phyloP scores from a whole-genome alignment of 805 yeast species.

The Metschnikowia kunwiensis region DNA sequence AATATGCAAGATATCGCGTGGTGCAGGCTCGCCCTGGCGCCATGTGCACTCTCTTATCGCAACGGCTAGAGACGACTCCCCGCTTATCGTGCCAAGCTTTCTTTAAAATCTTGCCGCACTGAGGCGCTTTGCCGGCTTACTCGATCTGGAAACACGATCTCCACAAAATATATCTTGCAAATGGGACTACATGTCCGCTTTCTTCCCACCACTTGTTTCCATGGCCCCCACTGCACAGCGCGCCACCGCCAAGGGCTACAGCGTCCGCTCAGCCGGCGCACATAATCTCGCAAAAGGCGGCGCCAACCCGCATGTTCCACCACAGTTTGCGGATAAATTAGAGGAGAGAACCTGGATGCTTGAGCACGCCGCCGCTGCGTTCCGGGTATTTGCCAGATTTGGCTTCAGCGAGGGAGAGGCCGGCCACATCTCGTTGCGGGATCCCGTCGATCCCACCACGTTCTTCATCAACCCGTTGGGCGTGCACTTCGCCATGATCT shows the following conservation, averaged over 20 bases:
- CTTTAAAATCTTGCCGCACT: too few relatives aligned
- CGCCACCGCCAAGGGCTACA: constrained; percentile 6
- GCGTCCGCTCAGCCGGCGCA: constrained; percentile 7
- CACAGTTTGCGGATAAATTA: constrained; percentile 6
- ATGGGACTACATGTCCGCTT: neutral
- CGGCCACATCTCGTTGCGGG: constrained; percentile 13
- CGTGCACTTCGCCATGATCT: constrained; percentile 12
- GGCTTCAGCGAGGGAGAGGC: constrained; percentile 14
- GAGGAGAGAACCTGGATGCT: constrained; percentile 9
- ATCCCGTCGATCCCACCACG: constrained; percentile 15
- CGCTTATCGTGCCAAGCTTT: too few relatives aligned
- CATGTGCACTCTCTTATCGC: too few relatives aligned
- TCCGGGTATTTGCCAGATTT: constrained; percentile 12
- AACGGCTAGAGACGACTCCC: too few relatives aligned
- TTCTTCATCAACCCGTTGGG: constrained; percentile 15
- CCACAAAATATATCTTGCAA: neutral
- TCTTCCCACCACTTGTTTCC: neutral
- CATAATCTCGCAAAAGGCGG: constrained; percentile 14
- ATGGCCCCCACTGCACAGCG: neutral
- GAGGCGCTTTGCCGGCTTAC: too few relatives aligned
- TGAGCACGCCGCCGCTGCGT: constrained; percentile 10
- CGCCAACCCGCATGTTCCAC: constrained; percentile 8
- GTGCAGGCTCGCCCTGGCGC: too few relatives aligned
- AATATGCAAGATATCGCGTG: too few relatives aligned
- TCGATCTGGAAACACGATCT: too few relatives aligned